Conservation (phyloP, 306 rosid genomes). For the Castanopsis chinensis region DNA sequence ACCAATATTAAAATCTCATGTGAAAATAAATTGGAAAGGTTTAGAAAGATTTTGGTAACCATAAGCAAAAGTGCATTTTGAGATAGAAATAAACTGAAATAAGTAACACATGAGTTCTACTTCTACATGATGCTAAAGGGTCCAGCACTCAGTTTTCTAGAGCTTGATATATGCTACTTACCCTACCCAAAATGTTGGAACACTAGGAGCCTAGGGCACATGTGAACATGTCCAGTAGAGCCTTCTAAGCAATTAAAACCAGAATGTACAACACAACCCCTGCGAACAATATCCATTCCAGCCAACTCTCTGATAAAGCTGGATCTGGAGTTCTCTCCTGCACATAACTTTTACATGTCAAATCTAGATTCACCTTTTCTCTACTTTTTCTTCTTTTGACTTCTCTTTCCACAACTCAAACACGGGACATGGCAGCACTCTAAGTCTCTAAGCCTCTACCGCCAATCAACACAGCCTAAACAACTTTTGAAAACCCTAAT, state of each 20-base stretch:
- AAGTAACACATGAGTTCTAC: background rate
- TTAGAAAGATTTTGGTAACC: background rate
- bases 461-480: background rate
- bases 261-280: background rate
- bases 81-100: background rate
- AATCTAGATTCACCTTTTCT: background rate
- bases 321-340: background rate
- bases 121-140: background rate
- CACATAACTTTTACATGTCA: background rate
- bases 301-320: background rate
- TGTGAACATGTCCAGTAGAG: background rate
- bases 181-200: background rate
- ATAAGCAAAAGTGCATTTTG: background rate
- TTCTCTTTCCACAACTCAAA: background rate
- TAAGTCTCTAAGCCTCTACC: no score
- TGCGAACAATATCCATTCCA: background rate
- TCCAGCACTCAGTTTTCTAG: background rate
- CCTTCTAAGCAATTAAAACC: background rate
- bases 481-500: background rate
- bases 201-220: background rate
- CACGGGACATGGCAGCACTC: background rate
- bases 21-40: background rate
- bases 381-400: background rate
- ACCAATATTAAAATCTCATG: background rate
- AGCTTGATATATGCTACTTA: conserved; percentile 10